phyloP scores from a whole-genome alignment of 2,329 filamentous ascomycete genomes.

The Colletotrichum chlorophyti region DNA sequence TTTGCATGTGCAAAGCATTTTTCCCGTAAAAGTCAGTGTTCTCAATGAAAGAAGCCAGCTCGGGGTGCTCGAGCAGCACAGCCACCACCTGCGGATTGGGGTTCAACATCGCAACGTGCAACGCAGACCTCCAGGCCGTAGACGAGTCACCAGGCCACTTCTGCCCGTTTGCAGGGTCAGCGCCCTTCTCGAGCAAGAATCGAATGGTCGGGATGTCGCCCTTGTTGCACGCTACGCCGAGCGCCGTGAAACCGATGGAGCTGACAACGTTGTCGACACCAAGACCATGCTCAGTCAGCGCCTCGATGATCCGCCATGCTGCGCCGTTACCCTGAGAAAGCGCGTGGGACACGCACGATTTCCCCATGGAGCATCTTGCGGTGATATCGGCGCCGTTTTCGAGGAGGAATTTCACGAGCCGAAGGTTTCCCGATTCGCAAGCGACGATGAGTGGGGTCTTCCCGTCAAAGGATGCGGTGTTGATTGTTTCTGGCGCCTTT shows the following conservation, averaged over 20 bases:
- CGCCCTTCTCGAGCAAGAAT: slow-evolving; percentile 32
- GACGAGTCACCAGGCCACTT: background rate
- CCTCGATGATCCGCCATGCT: slow-evolving; percentile 22
- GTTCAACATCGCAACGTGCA: slow-evolving; percentile 15
- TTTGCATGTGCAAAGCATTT: slow-evolving; percentile 18
- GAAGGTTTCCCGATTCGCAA: slow-evolving; percentile 22
- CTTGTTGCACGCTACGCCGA: slow-evolving; percentile 28
- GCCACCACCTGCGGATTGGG: slow-evolving; percentile 19
- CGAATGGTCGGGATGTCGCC: slow-evolving; percentile 27
- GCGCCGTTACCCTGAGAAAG: slow-evolving; percentile 11
- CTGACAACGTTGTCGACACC: slow-evolving; percentile 29
- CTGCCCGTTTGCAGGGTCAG: slow-evolving; percentile 30
- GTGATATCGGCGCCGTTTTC: slow-evolving; percentile 30
- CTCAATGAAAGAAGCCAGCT: slow-evolving; percentile 26
- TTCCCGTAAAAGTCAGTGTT: slow-evolving; percentile 27
- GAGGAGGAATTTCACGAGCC: slow-evolving; percentile 29
- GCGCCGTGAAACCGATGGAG: slow-evolving; percentile 26
- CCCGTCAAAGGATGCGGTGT: slow-evolving; percentile 18
- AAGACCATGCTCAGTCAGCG: slow-evolving; percentile 30
- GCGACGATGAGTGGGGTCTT: slow-evolving; percentile 30
- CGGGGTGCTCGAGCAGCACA: slow-evolving; percentile 27
- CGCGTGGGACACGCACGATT: slow-evolving; percentile 24
- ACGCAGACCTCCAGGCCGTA: slow-evolving; percentile 28
- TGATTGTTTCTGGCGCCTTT: slow-evolving; percentile 30
- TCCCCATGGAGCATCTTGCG: background rate